Percentiles rank a stretch among this genome's conserved stretches.
Evolutionary conservation across 495 filamentous ascomycete species (phyloP).

Genomic region (Rhizodiscina lignyota): DNA sequence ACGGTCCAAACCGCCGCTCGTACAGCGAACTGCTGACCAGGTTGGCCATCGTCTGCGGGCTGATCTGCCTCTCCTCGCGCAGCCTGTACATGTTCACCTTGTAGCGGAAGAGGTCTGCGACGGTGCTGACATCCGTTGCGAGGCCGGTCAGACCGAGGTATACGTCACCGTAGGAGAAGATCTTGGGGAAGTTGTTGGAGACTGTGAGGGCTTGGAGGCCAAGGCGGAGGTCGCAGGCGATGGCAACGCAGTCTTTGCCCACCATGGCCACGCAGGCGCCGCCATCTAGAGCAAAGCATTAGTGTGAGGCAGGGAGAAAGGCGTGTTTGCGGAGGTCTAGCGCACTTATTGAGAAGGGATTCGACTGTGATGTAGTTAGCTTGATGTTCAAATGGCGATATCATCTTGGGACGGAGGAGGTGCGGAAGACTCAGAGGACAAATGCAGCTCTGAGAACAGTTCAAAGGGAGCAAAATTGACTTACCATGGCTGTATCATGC

Average conservation of each 20-base stretch:
- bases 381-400: slow-evolving; percentile 1
- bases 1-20: slow-evolving; percentile 89
- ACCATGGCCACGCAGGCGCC: slow-evolving; percentile 96
- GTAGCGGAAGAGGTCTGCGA: slow-evolving; percentile 94
- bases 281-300: slow-evolving; percentile 64
- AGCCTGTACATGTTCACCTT: slow-evolving; percentile 99
- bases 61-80: slow-evolving; percentile 90
- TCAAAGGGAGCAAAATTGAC: too few relatives aligned
- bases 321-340: slow-evolving; percentile 4
- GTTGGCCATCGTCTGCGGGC: slow-evolving; percentile 87
- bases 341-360: slow-evolving; percentile 80
- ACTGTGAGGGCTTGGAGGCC: slow-evolving; percentile 93
- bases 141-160: slow-evolving; percentile 95
- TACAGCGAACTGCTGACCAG: slow-evolving; percentile 81
- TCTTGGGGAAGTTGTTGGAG: slow-evolving; percentile 99
- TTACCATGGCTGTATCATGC: too few relatives aligned
- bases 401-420: too few relatives aligned
- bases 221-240: slow-evolving; percentile 95
- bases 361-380: slow-evolving; percentile 9
- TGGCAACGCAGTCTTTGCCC: slow-evolving; percentile 97
- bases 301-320: not conserved
- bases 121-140: slow-evolving; percentile 87
- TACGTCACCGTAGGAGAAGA: slow-evolving; percentile 92
- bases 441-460: too few relatives aligned
- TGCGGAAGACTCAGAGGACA: too few relatives aligned